phyloP scores from a whole-genome alignment of 306 rosid species.

The Quercus rubra region DNA sequence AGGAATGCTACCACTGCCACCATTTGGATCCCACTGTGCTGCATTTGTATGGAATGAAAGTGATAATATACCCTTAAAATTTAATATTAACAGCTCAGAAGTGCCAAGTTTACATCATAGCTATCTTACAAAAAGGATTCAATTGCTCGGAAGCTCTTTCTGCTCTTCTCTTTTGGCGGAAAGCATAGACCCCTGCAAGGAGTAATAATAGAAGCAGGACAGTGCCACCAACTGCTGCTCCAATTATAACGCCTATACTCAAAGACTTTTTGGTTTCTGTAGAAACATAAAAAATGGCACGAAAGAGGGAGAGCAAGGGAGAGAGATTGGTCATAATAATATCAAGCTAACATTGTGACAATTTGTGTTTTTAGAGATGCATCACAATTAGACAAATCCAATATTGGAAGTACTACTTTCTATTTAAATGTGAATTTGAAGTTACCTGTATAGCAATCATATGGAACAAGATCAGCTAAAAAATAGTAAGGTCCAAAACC shows the following conservation, averaged over 20 bases:
- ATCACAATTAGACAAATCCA: neutral
- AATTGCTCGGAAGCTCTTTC: constrained; percentile 30
- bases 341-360: neutral
- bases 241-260: constrained; percentile 42
- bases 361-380: neutral
- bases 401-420: neutral
- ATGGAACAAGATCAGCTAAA: neutral
- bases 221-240: constrained; percentile 61
- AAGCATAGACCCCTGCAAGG: constrained; percentile 48
- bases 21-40: constrained; percentile 45
- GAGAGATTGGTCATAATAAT: neutral
- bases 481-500: constrained; percentile 54
- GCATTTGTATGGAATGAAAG: constrained; percentile 27
- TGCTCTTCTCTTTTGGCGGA: constrained; percentile 47
- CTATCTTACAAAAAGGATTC: constrained; percentile 39
- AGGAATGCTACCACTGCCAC: constrained; percentile 35
- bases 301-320: constrained; percentile 5
- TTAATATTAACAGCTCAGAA: neutral
- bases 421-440: neutral
- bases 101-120: neutral
- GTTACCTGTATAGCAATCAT: constrained; percentile 35
- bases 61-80: neutral
- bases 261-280: constrained; percentile 26
- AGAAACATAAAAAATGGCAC: constrained; percentile 3
- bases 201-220: constrained; percentile 41